These are phyloP conservation scores for Astrephomene gubernaculifera DNA, from an alignment of 139 green algal species.

Conservation along the genomic window DNA sequence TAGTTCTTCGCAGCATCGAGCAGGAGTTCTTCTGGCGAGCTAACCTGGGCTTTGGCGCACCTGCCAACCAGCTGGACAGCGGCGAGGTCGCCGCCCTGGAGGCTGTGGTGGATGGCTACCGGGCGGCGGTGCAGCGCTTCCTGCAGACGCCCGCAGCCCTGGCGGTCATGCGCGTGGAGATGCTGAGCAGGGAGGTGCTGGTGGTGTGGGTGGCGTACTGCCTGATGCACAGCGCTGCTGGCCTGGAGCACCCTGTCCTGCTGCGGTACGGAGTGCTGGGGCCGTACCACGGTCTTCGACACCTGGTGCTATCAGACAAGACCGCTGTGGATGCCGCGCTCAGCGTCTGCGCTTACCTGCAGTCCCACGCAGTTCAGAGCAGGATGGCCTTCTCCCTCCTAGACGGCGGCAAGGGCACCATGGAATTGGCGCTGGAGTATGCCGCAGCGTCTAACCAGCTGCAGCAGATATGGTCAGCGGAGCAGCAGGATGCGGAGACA, in stretches of 20 bases:
- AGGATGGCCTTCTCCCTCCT: conserved; percentile 36
- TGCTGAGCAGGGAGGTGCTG: conserved; percentile 60
- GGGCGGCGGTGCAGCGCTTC: conserved; percentile 10
- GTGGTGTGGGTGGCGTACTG: conserved; percentile 64
- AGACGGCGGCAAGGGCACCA: conserved; percentile 35
- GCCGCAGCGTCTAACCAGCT: conserved; percentile 5
- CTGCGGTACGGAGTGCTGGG: conserved; percentile 38
- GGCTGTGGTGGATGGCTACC: conserved; percentile 54
- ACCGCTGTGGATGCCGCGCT: conserved; percentile 49
- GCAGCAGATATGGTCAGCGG: conserved; percentile 6
- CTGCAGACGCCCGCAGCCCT: background rate
- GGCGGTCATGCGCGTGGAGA: conserved; percentile 51
- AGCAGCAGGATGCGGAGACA: conserved; percentile 36
- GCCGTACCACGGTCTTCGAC: conserved; percentile 49
- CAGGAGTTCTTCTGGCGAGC: conserved; percentile 51
- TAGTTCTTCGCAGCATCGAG: conserved; percentile 52
- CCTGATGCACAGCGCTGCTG: conserved; percentile 21
- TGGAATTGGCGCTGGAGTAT: conserved; percentile 49
- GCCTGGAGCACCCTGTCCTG: conserved; percentile 22
- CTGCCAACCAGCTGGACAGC: background rate
- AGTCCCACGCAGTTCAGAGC: background rate
- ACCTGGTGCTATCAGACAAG: conserved; percentile 62
- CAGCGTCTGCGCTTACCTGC: conserved; percentile 61
- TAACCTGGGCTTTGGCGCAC: background rate
- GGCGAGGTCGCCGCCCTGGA: conserved; percentile 37